Evolutionary conservation across 345 rosid genomes (phyloP).

Genomic region (Capsella bursapastoris): DNA sequence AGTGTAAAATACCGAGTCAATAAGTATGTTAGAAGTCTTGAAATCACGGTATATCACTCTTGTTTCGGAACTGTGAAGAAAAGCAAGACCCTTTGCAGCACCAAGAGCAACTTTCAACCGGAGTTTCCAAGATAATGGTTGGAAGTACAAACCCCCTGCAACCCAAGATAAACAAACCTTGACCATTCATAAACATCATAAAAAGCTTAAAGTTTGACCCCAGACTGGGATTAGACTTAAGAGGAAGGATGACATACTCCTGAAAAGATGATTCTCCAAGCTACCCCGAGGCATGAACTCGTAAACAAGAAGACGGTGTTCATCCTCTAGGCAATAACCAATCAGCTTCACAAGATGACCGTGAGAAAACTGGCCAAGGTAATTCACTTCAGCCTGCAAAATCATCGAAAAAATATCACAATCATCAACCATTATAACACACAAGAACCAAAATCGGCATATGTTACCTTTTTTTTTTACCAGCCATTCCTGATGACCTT

Average conservation of each 20-base stretch:
- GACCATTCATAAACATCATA: conserved; percentile 18
- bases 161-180: background rate
- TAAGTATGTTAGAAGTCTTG: conserved; percentile 93
- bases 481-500: conserved; percentile 86
- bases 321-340: conserved; percentile 94
- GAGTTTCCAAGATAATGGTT: conserved; percentile 41
- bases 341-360: conserved; percentile 88
- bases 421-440: conserved; percentile 15
- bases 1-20: conserved; percentile 73
- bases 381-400: conserved; percentile 92
- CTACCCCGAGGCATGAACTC: conserved; percentile 99
- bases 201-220: background rate
- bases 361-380: conserved; percentile 94
- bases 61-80: conserved; percentile 88
- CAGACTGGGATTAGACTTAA: background rate
- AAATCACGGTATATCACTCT: conserved; percentile 98
- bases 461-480: conserved; percentile 37
- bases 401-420: conserved; percentile 11
- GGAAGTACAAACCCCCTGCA: conserved; percentile 36
- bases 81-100: conserved; percentile 96
- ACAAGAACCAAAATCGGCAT: background rate
- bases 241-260: conserved; percentile 63
- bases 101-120: conserved; percentile 91
- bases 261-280: conserved; percentile 95
- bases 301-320: conserved; percentile 89